Evolutionary conservation across 768 basidiomycete genomes (phyloP), one percentile per base, ranked within the genome.

Genomic region (Cystobasidium onofrii): DNA sequence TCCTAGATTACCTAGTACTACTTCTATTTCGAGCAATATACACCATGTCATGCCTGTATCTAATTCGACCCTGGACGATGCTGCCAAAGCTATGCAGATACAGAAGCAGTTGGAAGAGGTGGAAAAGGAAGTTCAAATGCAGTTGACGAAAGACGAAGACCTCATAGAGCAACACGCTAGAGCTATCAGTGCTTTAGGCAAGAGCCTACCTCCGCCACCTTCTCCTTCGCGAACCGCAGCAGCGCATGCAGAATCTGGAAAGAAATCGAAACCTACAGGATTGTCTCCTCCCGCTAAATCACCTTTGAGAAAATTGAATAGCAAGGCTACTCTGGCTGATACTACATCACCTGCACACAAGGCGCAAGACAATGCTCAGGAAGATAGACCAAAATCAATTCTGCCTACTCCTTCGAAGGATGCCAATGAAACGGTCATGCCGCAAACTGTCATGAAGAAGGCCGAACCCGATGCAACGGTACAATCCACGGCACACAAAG

Each of bases 251-350:
- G 3, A 50, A 50, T 20, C 46, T 50, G 46, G 46, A 50, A 50
- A 50, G 46, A 50, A 50, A n/a, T 7, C 9, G 46, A 60, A 60
- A 34, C 20, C 57, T 25, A 20, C 25, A 7, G 25, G 57, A 60
- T 29, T 60, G 31, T 60, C 57, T 6, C 57, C 57, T 27, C 57
- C 57, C 4, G 57, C 57, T 12, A 60, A 60, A 34, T 60, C 57
- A 29, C 57, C 57, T 29, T 60, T 60, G 57, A 60, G 57, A 20
- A 60, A 60, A 20, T 29, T 60, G 57, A 60, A 60, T 29, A 60
- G 57, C 27, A 27, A 60, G 33, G 23, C 15, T 29, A 4, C 57
- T 12, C 27, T 60, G 12, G 12, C 57, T 4, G 23, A 7, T 29
- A 15, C 25, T 29, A 23, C 25, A 13, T 29, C 33, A 7, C 57